phyloP scores from a whole-genome alignment of 2,329 filamentous ascomycete species.

The Pseudocercospora ulei region DNA sequence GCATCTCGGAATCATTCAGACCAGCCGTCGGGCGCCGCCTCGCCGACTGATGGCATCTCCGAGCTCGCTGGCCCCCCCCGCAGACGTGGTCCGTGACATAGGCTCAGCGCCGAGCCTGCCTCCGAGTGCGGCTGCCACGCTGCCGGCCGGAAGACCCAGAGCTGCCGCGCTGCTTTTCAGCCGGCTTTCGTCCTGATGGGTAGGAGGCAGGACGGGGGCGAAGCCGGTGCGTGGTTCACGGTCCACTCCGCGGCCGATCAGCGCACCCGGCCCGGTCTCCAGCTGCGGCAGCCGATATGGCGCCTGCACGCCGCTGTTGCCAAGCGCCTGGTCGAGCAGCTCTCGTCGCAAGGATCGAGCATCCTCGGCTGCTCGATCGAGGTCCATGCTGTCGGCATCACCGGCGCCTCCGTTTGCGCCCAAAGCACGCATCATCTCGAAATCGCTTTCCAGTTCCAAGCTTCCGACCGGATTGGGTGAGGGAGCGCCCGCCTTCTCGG shows the following conservation, averaged over 20 bases:
- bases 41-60: slow-evolving; percentile 21
- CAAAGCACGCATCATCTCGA: slow-evolving; percentile 40
- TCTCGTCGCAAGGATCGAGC: slow-evolving; percentile 27
- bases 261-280: slow-evolving; percentile 32
- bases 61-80: slow-evolving; percentile 25
- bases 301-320: slow-evolving; percentile 24
- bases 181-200: slow-evolving; percentile 21
- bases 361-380: slow-evolving; percentile 21
- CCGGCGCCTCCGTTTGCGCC: slow-evolving; percentile 20
- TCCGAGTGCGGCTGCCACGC: slow-evolving; percentile 26
- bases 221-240: slow-evolving; percentile 32
- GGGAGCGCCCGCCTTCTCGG: slow-evolving; percentile 41
- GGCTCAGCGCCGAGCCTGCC: slow-evolving; percentile 27
- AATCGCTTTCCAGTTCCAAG: slow-evolving; percentile 42
- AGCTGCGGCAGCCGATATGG: slow-evolving; percentile 33
- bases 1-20: neutral
- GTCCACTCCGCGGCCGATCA: slow-evolving; percentile 32
- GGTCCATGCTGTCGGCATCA: slow-evolving; percentile 21
- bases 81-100: slow-evolving; percentile 28
- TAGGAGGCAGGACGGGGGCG: slow-evolving; percentile 25
- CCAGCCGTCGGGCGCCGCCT: slow-evolving; percentile 19
- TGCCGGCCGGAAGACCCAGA: slow-evolving; percentile 18
- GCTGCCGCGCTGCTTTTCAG: slow-evolving; percentile 11
- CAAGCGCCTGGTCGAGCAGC: slow-evolving; percentile 33
- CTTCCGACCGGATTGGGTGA: slow-evolving; percentile 38